Conservation (phyloP, 257 asterid species). For the Striga asiatica region DNA sequence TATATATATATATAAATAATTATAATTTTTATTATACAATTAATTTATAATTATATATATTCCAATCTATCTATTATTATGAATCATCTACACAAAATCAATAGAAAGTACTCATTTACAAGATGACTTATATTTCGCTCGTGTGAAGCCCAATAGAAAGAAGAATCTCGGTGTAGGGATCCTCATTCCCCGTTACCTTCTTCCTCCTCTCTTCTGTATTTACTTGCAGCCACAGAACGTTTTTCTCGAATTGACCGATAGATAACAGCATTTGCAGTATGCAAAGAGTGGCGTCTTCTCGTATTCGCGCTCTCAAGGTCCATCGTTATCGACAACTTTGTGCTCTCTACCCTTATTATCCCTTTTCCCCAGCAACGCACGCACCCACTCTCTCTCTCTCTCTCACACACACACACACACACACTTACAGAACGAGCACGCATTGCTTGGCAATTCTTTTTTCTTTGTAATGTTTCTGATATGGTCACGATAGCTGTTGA, state of each 20-base stretch:
- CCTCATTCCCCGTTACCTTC: conserved; percentile 24
- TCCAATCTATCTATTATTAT: no score
- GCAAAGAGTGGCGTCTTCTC: conserved; percentile 58
- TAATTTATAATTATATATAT: no score
- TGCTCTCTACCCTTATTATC: conserved; percentile 1
- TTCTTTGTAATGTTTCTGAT: not conserved
- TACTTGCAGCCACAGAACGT: not conserved
- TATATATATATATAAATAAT: no score
- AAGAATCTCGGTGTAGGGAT: conserved; percentile 18
- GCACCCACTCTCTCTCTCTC: not conserved
- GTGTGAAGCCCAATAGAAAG: not conserved
- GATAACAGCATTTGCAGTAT: conserved; percentile 21
- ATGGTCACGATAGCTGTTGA: conserved; percentile 10
- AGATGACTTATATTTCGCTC: not conserved
- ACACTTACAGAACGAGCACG: not conserved
- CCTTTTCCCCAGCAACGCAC: not conserved
- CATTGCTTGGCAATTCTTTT: not conserved
- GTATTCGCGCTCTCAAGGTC: conserved; percentile 62
- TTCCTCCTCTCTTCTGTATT: not conserved
- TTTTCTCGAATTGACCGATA: not conserved
- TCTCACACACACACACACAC: no score
- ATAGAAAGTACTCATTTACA: no score
- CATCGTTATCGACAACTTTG: not conserved
- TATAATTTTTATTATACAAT: no score
- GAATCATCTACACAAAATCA: no score